These are phyloP conservation scores for Vigna nakashimae DNA, from an alignment of 306 rosid genomes.

Conservation along the genomic window DNA sequence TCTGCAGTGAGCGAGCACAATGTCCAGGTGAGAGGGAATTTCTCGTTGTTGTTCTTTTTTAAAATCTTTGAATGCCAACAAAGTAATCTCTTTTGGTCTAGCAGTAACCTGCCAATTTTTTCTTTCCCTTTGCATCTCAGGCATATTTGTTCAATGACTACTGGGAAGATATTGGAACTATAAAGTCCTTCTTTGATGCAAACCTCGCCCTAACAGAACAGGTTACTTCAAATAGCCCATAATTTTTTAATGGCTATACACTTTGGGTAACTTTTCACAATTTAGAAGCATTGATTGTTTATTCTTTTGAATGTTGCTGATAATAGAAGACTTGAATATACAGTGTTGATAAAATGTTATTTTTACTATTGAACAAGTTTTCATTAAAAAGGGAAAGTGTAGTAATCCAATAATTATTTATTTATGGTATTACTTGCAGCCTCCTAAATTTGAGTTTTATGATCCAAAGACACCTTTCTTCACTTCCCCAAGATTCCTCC, in stretches of 20 bases:
- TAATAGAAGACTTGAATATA: conserved; percentile 1
- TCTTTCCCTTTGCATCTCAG: conserved; percentile 54
- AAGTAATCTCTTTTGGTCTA: background rate
- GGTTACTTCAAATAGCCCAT: conserved; percentile 49
- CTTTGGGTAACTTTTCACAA: conserved; percentile 12
- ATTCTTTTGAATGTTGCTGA: conserved; percentile 22
- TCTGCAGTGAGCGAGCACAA: conserved; percentile 84
- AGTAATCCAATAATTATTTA: conserved; percentile 44
- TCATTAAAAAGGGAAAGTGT: conserved; percentile 7
- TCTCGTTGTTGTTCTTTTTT: conserved; percentile 2
- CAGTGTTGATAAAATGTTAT: conserved; percentile 7
- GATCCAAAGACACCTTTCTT: conserved; percentile 96
- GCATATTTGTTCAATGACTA: conserved; percentile 94
- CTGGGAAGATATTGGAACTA: conserved; percentile 99
- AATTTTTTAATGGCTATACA: background rate
- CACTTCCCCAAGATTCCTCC: conserved; percentile 96
- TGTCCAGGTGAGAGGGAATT: conserved; percentile 74
- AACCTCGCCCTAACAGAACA: conserved; percentile 95
- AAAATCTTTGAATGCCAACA: background rate
- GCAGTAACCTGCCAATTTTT: conserved; percentile 15
- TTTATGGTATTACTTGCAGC: conserved; percentile 53
- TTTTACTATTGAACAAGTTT: conserved; percentile 11
- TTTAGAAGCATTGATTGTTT: conserved; percentile 22
- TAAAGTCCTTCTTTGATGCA: conserved; percentile 89
- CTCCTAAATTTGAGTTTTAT: conserved; percentile 85